Conservation (phyloP, 2,329 filamentous ascomycete species). For the Clonostachys solani region DNA sequence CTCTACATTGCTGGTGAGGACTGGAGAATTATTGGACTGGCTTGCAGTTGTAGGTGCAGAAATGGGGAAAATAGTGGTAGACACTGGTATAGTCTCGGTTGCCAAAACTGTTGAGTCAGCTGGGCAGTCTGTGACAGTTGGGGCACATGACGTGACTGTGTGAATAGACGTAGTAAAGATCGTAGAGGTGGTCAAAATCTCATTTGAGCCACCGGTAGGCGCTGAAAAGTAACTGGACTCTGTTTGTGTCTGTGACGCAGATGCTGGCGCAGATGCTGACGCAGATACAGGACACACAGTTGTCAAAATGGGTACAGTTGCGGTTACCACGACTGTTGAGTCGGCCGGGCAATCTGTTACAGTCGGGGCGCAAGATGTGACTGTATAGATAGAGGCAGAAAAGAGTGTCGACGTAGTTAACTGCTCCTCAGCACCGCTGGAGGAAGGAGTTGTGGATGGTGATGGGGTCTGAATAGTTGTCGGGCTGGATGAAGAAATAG, state of each 20-base stretch:
- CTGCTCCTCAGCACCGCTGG: not conserved
- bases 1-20: too few species aligned
- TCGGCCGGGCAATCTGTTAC: not conserved
- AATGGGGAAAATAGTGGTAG: not conserved
- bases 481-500: too few species aligned
- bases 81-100: constrained; percentile 8
- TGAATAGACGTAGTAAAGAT: not conserved
- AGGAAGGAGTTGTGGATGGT: too few species aligned
- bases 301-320: constrained; percentile 6
- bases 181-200: not conserved
- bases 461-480: too few species aligned
- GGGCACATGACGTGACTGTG: not conserved
- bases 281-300: not conserved
- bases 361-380: not conserved
- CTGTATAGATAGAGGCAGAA: not conserved
- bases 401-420: not conserved
- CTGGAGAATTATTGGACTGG: too few species aligned
- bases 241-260: too few species aligned
- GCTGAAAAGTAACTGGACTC: too few species aligned
- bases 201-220: too few species aligned
- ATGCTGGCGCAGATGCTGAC: not conserved
- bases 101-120: not conserved
- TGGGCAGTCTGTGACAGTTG: not conserved
- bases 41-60: too few species aligned
- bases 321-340: constrained; percentile 1